phyloP scores from a whole-genome alignment of 768 basidiomycete species.

The Pleurotus tuoliensis region DNA sequence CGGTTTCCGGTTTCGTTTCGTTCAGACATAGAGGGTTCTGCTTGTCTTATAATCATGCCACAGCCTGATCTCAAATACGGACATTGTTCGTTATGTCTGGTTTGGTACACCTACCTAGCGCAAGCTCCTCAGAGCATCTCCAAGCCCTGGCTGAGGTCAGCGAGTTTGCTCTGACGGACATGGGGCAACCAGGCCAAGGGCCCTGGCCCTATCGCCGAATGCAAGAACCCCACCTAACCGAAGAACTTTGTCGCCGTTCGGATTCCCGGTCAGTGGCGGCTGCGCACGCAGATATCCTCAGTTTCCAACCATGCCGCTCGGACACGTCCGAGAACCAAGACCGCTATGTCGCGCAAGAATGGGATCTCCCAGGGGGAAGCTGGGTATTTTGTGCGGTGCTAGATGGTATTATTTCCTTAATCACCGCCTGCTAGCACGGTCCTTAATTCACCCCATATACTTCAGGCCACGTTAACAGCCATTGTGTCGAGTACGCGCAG shows the following conservation, averaged over 20 bases:
- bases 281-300: conserved; percentile 23
- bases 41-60: neutral
- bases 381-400: conserved; percentile 33
- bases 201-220: conserved; percentile 54
- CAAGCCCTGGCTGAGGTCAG: conserved; percentile 51
- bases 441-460: conserved; percentile 18
- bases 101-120: conserved; percentile 36
- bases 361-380: conserved; percentile 25
- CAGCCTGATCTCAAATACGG: neutral
- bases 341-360: conserved; percentile 27
- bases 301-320: conserved; percentile 31
- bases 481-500: conserved; percentile 42
- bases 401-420: conserved; percentile 30
- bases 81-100: conserved; percentile 25
- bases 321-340: conserved; percentile 28
- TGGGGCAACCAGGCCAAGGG: conserved; percentile 46
- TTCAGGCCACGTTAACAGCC: conserved; percentile 44
- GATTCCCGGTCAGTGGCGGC: conserved; percentile 24
- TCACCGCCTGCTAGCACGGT: neutral
- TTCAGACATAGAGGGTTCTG: conserved; percentile 10
- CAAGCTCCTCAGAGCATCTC: conserved; percentile 42
- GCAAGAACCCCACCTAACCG: conserved; percentile 32
- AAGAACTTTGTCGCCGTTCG: conserved; percentile 35
- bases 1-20: conserved; percentile 5
- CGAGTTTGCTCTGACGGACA: conserved; percentile 48